A percentile compares a stretch with the other conserved stretches of the same genome.
These are phyloP conservation scores for Asterochloris sp. DNA, from an alignment of 139 green algal species.

Conservation along the genomic window DNA sequence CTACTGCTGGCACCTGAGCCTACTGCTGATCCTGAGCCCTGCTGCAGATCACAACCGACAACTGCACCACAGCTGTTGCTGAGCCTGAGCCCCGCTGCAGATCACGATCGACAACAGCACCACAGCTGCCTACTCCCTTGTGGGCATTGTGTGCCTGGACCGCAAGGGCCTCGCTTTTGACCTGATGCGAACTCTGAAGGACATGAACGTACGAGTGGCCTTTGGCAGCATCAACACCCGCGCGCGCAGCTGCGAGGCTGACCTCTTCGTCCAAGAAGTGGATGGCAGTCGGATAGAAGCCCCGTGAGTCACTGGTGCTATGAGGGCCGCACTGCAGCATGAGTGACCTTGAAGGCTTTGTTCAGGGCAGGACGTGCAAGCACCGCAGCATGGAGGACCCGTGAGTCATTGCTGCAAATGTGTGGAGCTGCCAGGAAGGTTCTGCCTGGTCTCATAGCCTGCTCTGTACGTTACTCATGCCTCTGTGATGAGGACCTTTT, in stretches of 20 bases:
- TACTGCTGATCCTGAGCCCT: background rate
- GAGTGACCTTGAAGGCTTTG: background rate
- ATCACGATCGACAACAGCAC: conserved; percentile 70
- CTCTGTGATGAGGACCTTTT: too few species aligned
- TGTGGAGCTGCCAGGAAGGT: too few species aligned
- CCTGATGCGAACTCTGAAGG: conserved; percentile 63
- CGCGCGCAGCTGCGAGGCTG: conserved; percentile 18
- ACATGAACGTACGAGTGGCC: conserved; percentile 63
- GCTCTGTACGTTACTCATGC: too few species aligned
- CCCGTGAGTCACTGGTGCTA: conserved; percentile 7
- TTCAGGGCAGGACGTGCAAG: too few species aligned
- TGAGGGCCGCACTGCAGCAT: background rate
- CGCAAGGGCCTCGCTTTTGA: conserved; percentile 84
- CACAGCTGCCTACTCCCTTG: conserved; percentile 43
- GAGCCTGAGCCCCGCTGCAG: background rate
- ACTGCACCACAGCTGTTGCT: background rate
- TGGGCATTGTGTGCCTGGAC: conserved; percentile 59
- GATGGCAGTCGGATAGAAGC: conserved; percentile 28
- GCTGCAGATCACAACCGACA: background rate
- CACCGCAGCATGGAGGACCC: too few species aligned
- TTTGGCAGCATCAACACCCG: conserved; percentile 47
- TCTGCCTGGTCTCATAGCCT: too few species aligned
- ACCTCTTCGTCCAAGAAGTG: conserved; percentile 63
- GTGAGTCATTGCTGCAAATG: too few species aligned
- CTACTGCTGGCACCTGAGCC: background rate